Evolutionary conservation across 768 basidiomycete genomes (phyloP), one percentile per base, ranked within the genome.

Genomic region (Boletus huronensis): DNA sequence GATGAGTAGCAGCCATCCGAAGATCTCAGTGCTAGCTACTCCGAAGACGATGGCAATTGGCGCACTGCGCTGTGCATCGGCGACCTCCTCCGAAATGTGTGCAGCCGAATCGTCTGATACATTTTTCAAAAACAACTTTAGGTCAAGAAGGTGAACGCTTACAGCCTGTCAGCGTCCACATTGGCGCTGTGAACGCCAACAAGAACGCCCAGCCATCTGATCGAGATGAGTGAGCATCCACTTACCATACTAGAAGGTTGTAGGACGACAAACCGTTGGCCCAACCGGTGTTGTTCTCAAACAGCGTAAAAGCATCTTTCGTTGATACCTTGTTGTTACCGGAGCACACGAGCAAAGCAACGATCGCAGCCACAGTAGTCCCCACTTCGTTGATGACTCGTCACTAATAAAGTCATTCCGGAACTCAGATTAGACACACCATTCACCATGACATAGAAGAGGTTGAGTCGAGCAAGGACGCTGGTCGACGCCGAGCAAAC

Each of bases 91-190:
- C 19, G 86, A 80, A 43, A 89, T 83, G 58, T 88, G 87, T 26
- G 84, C 85, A 6, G 87, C 87, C 34, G 87, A 88, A 62, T 88
- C 87, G 58, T 89, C 87, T 88, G 57, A 13, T 35, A 46, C 25
- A 19, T 36, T 28, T 7, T 36, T 56, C 55, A 57, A 21, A 19
- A 44, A 48, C 21, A 4, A 5, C 3, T 56, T 42, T 16, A 6
- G 17, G 32, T 21, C 40, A 34, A 35, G 6, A 16, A 36, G 8
- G 35, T 31, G 52, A 25, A 69, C 11, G 0, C 84, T 60, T 51
- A 87, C 87, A 89, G 56, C 87, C 87, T 2, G 87, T 88, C 52
- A 89, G 69, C 3, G 85, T 87, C 87, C 87, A 88, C 87, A 88
- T 88, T 0, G 86, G 84, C 1, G 87, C 75, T 0, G 85, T 87